These are phyloP conservation scores for Shiraia bambusicola DNA, from an alignment of 2,329 filamentous ascomycete genomes.

Conservation along the genomic window DNA sequence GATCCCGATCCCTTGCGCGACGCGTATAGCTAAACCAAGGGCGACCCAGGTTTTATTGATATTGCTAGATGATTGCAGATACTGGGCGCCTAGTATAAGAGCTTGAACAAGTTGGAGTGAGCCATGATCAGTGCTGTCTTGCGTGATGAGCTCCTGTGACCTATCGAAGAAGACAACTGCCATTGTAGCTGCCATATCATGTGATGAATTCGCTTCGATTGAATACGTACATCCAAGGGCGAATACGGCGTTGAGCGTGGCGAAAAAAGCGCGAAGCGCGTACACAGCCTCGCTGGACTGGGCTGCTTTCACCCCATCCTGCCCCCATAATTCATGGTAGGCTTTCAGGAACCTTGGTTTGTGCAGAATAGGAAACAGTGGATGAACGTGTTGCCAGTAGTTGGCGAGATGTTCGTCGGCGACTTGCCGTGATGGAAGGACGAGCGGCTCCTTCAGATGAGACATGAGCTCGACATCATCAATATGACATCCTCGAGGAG, in stretches of 20 bases:
- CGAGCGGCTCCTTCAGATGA: background rate
- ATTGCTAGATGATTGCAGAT: slow-evolving; percentile 26
- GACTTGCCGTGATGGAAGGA: slow-evolving; percentile 5
- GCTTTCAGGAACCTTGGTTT: slow-evolving; percentile 1
- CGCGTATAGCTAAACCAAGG: slow-evolving; percentile 27
- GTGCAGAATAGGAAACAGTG: slow-evolving; percentile 8
- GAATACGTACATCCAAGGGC: slow-evolving; percentile 22
- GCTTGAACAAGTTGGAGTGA: slow-evolving; percentile 24
- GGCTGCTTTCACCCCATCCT: background rate
- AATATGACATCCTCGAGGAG: too few species aligned
- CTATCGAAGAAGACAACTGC: slow-evolving; percentile 13
- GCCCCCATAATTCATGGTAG: slow-evolving; percentile 3
- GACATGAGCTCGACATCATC: too few species aligned
- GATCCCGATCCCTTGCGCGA: slow-evolving; percentile 28
- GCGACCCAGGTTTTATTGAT: slow-evolving; percentile 26
- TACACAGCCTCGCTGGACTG: background rate
- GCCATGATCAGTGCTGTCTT: slow-evolving; percentile 12
- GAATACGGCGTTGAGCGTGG: slow-evolving; percentile 24
- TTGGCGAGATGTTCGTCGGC: slow-evolving; percentile 3
- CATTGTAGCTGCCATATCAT: background rate
- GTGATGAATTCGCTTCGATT: slow-evolving; percentile 3
- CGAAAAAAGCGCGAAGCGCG: slow-evolving; percentile 10
- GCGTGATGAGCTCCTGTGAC: slow-evolving; percentile 9
- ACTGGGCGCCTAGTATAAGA: slow-evolving; percentile 26
- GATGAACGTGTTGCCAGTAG: slow-evolving; percentile 9